A percentile compares a stretch with the other conserved stretches of the same genome.
phyloP scores from a whole-genome alignment of 1,284 basidiomycete genomes.

The Ustilago tritici region DNA sequence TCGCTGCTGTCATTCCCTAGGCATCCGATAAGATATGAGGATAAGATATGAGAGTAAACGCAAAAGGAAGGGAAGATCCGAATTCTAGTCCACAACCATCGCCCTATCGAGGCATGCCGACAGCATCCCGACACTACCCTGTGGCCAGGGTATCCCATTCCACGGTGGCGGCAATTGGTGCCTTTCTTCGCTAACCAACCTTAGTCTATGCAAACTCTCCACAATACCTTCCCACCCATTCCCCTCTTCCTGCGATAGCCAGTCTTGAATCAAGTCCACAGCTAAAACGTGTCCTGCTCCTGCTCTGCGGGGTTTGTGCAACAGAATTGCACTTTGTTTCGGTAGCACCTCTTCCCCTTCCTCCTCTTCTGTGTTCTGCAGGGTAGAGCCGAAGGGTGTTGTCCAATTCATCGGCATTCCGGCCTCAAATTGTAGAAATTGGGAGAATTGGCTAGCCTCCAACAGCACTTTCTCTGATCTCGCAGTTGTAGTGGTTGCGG shows the following conservation, averaged over 20 bases:
- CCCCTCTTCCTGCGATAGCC: background rate
- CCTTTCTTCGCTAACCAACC: conserved; percentile 37
- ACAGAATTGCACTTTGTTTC: conserved; percentile 17
- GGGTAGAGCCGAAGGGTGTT: background rate
- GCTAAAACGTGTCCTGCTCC: conserved; percentile 9
- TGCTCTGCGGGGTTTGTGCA: conserved; percentile 16
- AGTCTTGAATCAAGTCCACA: conserved; percentile 21
- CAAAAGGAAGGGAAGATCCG: background rate
- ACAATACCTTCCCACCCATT: conserved; percentile 8
- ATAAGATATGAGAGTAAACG: background rate
- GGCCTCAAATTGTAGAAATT: conserved; percentile 21
- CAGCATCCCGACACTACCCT: conserved; percentile 29
- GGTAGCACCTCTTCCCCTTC: conserved; percentile 4
- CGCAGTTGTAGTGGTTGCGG: conserved; percentile 10
- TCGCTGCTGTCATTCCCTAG: no score
- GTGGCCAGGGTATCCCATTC: conserved; percentile 27
- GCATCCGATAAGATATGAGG: background rate
- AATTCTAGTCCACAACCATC: conserved; percentile 11
- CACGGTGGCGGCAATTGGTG: conserved; percentile 24
- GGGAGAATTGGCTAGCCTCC: conserved; percentile 33
- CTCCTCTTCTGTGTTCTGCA: background rate
- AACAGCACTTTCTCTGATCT: conserved; percentile 24
- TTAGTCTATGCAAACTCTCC: conserved; percentile 29
- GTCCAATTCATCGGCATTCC: conserved; percentile 41
- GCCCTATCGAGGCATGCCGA: conserved; percentile 8